A percentile compares a stretch with the other conserved stretches of the same genome.
Conservation (phyloP, 169 alveolate genomes). For the Eimeria falciformis region DNA sequence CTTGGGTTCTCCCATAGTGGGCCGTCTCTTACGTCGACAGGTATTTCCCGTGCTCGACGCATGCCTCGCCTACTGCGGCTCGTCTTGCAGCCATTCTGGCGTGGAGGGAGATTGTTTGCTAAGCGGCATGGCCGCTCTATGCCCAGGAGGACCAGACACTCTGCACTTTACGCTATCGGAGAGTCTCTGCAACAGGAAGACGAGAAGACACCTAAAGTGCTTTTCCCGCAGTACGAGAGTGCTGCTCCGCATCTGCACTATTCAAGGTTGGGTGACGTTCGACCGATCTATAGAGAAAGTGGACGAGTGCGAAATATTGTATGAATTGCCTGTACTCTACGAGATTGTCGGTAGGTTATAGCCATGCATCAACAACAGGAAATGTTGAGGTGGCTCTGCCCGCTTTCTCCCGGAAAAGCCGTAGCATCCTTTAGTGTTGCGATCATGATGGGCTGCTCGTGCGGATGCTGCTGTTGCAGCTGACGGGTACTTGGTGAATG, state of each 20-base stretch:
- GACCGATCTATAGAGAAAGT: conserved; percentile 62
- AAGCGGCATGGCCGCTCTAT: conserved; percentile 39
- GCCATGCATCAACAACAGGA: neutral
- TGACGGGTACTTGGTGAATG: conserved; percentile 72
- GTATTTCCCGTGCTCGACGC: conserved; percentile 65
- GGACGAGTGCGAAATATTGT: conserved; percentile 66
- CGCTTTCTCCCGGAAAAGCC: no score
- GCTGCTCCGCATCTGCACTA: conserved; percentile 59
- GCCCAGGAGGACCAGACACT: conserved; percentile 2
- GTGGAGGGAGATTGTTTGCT: conserved; percentile 36
- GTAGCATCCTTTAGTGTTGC: no score
- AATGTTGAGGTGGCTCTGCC: no score
- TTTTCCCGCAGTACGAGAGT: conserved; percentile 33
- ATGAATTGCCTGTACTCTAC: conserved; percentile 53
- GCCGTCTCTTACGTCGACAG: conserved; percentile 58
- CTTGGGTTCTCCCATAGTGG: conserved; percentile 56
- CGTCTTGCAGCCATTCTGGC: conserved; percentile 29
- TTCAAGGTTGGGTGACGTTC: conserved; percentile 70
- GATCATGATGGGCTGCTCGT: no score
- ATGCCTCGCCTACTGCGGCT: conserved; percentile 30
- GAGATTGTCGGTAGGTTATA: conserved; percentile 62
- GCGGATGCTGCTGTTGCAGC: conserved; percentile 19
- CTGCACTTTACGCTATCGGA: neutral
- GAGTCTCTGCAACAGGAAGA: neutral
- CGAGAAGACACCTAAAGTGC: neutral